These are phyloP conservation scores for Chytriomyces confervae DNA, from an alignment of 192 early-diverging fungal species.

Conservation along the genomic window DNA sequence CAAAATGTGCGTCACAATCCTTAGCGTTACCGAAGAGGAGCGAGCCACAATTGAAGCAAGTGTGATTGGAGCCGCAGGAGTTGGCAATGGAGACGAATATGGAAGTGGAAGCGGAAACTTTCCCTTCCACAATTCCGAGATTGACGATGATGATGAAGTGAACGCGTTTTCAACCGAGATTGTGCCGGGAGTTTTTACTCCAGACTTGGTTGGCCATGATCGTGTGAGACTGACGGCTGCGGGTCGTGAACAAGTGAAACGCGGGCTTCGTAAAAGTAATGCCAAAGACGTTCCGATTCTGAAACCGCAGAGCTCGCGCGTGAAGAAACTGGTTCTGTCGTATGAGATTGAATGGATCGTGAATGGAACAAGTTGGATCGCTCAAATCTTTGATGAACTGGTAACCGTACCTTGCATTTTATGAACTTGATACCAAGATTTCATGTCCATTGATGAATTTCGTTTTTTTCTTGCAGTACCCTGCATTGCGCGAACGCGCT, in stretches of 20 bases:
- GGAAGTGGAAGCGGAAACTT: background rate
- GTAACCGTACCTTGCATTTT: constrained; percentile 4
- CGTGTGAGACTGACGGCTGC: constrained; percentile 7
- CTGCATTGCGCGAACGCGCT: background rate
- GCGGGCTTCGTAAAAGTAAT: constrained; percentile 30
- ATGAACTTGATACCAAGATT: background rate
- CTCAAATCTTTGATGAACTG: constrained; percentile 8
- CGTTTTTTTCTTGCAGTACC: background rate
- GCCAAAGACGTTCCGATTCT: constrained; percentile 12
- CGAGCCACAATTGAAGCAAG: constrained; percentile 18
- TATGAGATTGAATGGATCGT: constrained; percentile 37
- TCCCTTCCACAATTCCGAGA: background rate
- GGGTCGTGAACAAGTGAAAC: constrained; percentile 20
- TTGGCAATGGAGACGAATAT: background rate
- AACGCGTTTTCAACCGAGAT: constrained; percentile 11
- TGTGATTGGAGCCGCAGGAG: background rate
- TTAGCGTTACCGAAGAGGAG: constrained; percentile 23
- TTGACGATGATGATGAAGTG: constrained; percentile 25
- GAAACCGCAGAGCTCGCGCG: background rate
- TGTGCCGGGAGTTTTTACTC: constrained; percentile 31
- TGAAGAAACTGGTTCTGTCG: constrained; percentile 25
- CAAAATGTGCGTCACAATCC: constrained; percentile 8
- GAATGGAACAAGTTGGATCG: constrained; percentile 10
- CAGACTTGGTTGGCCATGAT: constrained; percentile 15
- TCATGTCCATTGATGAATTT: too few relatives aligned